Evolutionary conservation across 2,329 filamentous ascomycete genomes (phyloP).

Genomic region (Ilyonectria mors-panacis): DNA sequence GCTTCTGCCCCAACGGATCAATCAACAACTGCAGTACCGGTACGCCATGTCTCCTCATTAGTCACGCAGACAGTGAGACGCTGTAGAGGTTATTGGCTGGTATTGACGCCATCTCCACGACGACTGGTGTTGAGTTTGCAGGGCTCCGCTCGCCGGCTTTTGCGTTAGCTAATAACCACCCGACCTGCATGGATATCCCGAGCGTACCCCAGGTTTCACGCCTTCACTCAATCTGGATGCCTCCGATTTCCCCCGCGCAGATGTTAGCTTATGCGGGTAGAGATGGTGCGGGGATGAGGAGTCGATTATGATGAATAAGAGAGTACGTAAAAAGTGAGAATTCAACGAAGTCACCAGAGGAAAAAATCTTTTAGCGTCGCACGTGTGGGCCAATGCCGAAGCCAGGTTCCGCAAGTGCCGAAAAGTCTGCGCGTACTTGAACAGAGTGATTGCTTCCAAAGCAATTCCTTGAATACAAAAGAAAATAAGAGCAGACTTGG

Average conservation of each 20-base stretch:
- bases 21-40: background rate
- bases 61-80: slow-evolving; percentile 1
- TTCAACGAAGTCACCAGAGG: background rate
- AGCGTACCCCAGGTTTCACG: background rate
- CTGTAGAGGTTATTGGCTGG: background rate
- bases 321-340: background rate
- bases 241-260: background rate
- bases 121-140: background rate
- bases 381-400: background rate
- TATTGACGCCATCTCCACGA: background rate
- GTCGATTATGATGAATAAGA: background rate
- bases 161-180: slow-evolving; percentile 20
- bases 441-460: background rate
- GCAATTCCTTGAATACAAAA: background rate
- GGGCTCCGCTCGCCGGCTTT: background rate
- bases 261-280: background rate
- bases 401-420: background rate
- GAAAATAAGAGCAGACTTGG: background rate
- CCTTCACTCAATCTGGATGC: background rate
- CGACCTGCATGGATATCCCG: background rate
- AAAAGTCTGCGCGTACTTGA: background rate
- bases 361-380: background rate
- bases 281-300: background rate
- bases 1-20: slow-evolving; percentile 2
- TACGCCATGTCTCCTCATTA: slow-evolving; percentile 8